Evolutionary conservation across 2,329 filamentous ascomycete species (phyloP).

Genomic region (Calonectria honghensis): DNA sequence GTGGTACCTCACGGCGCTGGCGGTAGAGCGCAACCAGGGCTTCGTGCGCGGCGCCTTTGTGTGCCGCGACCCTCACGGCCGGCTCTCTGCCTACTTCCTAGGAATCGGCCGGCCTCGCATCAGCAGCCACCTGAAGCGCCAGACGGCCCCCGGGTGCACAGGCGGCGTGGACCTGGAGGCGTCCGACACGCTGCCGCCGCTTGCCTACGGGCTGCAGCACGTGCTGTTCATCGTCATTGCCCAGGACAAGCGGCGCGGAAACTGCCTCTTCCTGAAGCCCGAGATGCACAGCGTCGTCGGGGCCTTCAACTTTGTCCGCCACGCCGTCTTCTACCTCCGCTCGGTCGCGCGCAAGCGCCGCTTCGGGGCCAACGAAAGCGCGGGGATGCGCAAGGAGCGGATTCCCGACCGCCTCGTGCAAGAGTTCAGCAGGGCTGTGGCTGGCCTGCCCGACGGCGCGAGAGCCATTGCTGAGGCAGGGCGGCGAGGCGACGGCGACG

Average conservation of each 20-base stretch:
- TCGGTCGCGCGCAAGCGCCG: not conserved
- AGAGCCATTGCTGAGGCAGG: conserved; percentile 8
- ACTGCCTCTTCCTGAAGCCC: conserved; percentile 6
- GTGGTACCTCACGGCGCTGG: conserved; percentile 10
- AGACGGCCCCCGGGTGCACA: not conserved
- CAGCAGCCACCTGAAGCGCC: conserved; percentile 21
- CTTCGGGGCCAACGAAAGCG: not conserved
- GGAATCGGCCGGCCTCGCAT: conserved; percentile 3
- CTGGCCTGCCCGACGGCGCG: not conserved
- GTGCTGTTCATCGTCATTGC: conserved; percentile 1
- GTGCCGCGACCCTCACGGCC: conserved; percentile 8
- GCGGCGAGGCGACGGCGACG: conserved; percentile 4
- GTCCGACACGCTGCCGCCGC: not conserved
- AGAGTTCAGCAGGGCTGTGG: not conserved
- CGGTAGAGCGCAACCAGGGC: conserved; percentile 10
- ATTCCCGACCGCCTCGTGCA: not conserved
- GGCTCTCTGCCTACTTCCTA: conserved; percentile 9
- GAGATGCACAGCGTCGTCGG: not conserved
- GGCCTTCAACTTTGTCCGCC: not conserved
- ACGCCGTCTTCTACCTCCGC: not conserved
- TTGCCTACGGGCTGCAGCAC: conserved; percentile 1
- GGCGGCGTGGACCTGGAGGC: conserved; percentile 10
- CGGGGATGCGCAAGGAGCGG: conserved; percentile 5
- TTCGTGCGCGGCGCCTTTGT: conserved; percentile 13
- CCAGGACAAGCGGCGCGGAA: not conserved